phyloP scores from a whole-genome alignment of 176 grass and related monocot genomes.

The Elaeis guineensis region DNA sequence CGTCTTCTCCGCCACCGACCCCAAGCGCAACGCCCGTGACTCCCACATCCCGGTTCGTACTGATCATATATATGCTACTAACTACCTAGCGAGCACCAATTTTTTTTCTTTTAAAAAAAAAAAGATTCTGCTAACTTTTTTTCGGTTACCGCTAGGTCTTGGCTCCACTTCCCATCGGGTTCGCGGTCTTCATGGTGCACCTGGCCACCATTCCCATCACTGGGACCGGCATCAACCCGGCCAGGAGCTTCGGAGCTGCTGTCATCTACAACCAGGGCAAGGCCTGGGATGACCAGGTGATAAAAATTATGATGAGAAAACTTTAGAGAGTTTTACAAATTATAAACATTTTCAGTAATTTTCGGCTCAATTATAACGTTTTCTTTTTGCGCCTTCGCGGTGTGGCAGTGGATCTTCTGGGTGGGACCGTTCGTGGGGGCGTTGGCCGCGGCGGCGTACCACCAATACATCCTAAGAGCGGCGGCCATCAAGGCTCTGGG shows the following conservation, averaged over 20 bases:
- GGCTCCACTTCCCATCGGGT: slow-evolving; percentile 14
- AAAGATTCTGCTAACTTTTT: no score
- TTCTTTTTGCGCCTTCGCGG: no score
- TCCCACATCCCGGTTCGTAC: slow-evolving; percentile 15
- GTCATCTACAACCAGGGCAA: slow-evolving; percentile 18
- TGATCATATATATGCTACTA: background rate
- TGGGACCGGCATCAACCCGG: slow-evolving; percentile 12
- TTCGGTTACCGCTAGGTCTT: background rate
- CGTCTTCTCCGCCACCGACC: slow-evolving; percentile 23
- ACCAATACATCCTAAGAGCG: slow-evolving; percentile 15
- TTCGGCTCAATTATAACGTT: no score
- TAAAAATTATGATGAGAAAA: no score
- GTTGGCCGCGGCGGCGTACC: slow-evolving; percentile 9
- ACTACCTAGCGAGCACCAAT: no score
- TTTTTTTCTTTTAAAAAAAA: no score
- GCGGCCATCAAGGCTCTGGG: slow-evolving; percentile 14
- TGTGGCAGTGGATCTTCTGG: slow-evolving; percentile 19
- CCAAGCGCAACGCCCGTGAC: slow-evolving; percentile 19
- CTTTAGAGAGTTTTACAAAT: no score
- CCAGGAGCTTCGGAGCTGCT: slow-evolving; percentile 5
- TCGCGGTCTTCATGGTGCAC: slow-evolving; percentile 18
- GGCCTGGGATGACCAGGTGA: slow-evolving; percentile 1
- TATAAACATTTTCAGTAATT: no score
- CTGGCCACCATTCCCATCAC: slow-evolving; percentile 19
- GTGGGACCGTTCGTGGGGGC: slow-evolving; percentile 10